Evolutionary conservation across 73 alveolate species (phyloP), one percentile per base, ranked within the genome.

Genomic region (Effrenium voratum): DNA sequence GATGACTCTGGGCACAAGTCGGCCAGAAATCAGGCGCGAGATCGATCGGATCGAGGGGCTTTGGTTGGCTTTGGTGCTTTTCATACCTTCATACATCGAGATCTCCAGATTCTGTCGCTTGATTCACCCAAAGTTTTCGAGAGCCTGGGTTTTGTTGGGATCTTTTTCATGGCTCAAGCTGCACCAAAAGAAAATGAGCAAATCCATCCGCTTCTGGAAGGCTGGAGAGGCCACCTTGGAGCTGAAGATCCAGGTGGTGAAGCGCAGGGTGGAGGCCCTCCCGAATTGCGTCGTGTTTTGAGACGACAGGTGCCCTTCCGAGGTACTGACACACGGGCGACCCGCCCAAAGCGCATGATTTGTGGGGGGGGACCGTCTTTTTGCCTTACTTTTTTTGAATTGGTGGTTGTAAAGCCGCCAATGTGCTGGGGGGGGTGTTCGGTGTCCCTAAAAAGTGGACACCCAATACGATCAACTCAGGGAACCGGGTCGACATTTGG

Each of bases 251-350:
- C 30, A 41, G 5, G 87, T 90, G 73, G 70, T 75, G 76, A 90
- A 90, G 15, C 52, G 97, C 41, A 90, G 68, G 75, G 41, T 90
- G 76, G 97, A 90, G 97, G 97, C n/a, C n/a, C n/a, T n/a, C n/a
- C n/a, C n/a, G n/a, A n/a, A n/a, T n/a, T n/a, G n/a, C n/a, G n/a
- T n/a, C n/a, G n/a, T n/a, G n/a, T n/a, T n/a, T n/a, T n/a, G n/a
- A n/a, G n/a, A n/a, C n/a, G n/a, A n/a, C n/a, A n/a, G n/a, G n/a
- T n/a, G n/a, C n/a, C n/a, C n/a, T n/a, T n/a, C n/a, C n/a, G n/a
- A n/a, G n/a, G n/a, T n/a, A n/a, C n/a, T n/a, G n/a, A n/a, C n/a
- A n/a, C n/a, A n/a, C n/a, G n/a, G n/a, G n/a, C n/a, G n/a, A n/a
- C n/a, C n/a, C n/a, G n/a, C n/a, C n/a, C n/a, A n/a, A n/a, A n/a